These are phyloP conservation scores for Heterobasidion irregulare DNA, from an alignment of 1,284 basidiomycete genomes.

Conservation along the genomic window DNA sequence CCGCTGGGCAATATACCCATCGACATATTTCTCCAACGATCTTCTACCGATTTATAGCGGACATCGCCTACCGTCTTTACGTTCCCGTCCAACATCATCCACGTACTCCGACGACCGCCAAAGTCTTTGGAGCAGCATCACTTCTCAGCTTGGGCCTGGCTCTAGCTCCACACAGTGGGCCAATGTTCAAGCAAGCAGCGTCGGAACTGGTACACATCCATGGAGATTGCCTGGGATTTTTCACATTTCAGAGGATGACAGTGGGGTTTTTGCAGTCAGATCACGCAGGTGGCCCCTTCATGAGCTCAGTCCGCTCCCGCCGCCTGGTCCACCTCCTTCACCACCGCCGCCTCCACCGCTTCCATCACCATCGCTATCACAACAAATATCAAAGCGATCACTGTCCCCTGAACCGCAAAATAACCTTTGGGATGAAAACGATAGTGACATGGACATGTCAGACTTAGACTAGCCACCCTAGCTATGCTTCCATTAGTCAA, in stretches of 20 bases:
- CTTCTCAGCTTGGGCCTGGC: slow-evolving; percentile 3
- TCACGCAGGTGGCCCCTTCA: no score
- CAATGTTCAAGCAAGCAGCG: background rate
- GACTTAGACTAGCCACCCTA: background rate
- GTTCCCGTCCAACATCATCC: slow-evolving; percentile 7
- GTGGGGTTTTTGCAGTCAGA: background rate
- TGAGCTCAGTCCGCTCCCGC: no score
- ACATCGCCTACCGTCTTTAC: slow-evolving; percentile 25
- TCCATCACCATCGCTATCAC: slow-evolving; percentile 1
- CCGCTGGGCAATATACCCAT: slow-evolving; percentile 60
- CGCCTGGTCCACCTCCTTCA: no score
- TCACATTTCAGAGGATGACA: background rate
- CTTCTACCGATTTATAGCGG: slow-evolving; percentile 48
- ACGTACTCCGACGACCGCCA: slow-evolving; percentile 31
- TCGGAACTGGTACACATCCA: background rate
- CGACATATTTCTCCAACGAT: slow-evolving; percentile 47
- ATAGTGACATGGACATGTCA: slow-evolving; percentile 10
- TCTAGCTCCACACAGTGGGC: slow-evolving; percentile 9
- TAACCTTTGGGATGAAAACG: slow-evolving; percentile 10
- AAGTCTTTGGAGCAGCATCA: slow-evolving; percentile 30
- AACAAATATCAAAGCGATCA: background rate
- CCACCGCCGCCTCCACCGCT: slow-evolving; percentile 11
- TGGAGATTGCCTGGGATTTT: background rate
- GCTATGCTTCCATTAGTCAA: no score
- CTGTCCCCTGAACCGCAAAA: background rate